These are phyloP conservation scores for Clonostachys sp. DNA, from an alignment of 2,329 filamentous ascomycete species.

Conservation along the genomic window DNA sequence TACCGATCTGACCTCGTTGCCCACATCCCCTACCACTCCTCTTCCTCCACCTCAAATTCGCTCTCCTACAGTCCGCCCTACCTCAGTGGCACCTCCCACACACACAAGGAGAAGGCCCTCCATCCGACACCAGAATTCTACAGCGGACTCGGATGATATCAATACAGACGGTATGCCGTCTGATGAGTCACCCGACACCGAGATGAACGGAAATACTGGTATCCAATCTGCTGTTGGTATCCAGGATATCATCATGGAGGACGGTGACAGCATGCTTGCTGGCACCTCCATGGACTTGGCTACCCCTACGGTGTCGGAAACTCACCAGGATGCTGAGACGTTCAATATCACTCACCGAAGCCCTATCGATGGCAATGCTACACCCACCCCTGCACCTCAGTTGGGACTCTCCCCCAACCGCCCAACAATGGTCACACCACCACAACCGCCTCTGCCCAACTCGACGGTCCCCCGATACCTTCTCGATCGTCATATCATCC, in stretches of 20 bases:
- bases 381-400: conserved; percentile 59
- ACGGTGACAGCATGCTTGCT: conserved; percentile 74
- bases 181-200: conserved; percentile 72
- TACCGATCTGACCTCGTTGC: conserved; percentile 74
- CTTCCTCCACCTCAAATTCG: conserved; percentile 59
- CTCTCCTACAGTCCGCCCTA: conserved; percentile 50
- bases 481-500: conserved; percentile 66
- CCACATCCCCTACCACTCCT: conserved; percentile 85
- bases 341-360: conserved; percentile 92
- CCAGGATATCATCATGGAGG: conserved; percentile 75
- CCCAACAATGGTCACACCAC: conserved; percentile 64
- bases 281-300: conserved; percentile 68
- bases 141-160: conserved; percentile 82
- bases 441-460: conserved; percentile 68
- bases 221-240: conserved; percentile 81
- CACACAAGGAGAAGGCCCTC: conserved; percentile 70
- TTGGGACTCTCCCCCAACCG: conserved; percentile 73
- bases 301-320: conserved; percentile 75
- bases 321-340: conserved; percentile 75
- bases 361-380: conserved; percentile 76
- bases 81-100: conserved; percentile 44
- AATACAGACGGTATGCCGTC: conserved; percentile 78
- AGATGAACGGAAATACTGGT: conserved; percentile 69
- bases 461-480: conserved; percentile 76
- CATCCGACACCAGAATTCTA: conserved; percentile 86